A percentile compares a stretch with the other conserved stretches of the same genome.
These are phyloP conservation scores for Crithidia fasciculata DNA, from an alignment of 208 protist genomes.

Conservation along the genomic window DNA sequence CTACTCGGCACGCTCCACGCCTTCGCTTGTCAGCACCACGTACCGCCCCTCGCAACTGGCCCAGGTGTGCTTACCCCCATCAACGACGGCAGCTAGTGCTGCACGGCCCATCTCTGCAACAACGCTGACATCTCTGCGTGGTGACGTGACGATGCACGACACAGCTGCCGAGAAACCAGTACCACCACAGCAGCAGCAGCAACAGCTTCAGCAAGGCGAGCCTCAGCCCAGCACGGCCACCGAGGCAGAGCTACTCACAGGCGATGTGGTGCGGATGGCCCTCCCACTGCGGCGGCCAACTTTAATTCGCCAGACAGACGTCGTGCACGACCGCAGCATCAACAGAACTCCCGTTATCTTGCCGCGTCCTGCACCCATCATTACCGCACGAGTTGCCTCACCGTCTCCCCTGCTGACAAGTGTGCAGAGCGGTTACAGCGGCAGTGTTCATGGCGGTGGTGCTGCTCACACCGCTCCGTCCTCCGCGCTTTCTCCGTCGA, in stretches of 20 bases:
- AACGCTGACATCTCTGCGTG: background rate
- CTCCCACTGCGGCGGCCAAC: slow-evolving; percentile 22
- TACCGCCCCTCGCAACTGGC: slow-evolving; percentile 42
- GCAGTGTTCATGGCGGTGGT: background rate
- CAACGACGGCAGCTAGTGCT: background rate
- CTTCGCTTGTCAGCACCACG: slow-evolving; percentile 51
- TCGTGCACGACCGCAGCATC: background rate
- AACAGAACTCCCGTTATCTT: background rate
- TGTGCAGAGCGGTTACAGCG: background rate
- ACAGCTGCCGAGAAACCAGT: background rate
- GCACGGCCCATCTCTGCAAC: background rate
- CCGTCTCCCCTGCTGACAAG: no score
- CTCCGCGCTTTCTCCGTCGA: background rate
- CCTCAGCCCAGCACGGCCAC: background rate
- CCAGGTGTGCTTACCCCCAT: background rate
- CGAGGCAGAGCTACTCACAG: background rate
- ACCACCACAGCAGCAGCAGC: background rate
- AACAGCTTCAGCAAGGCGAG: background rate
- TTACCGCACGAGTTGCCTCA: no score
- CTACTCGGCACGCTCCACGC: slow-evolving; percentile 26
- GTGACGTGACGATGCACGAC: background rate
- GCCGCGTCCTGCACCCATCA: background rate
- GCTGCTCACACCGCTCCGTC: no score
- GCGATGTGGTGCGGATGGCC: slow-evolving; percentile 11
- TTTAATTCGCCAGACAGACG: slow-evolving; percentile 19